Percentiles rank a stretch among this genome's conserved stretches.
phyloP scores from a whole-genome alignment of 345 rosid species.

The Turritis glabra region DNA sequence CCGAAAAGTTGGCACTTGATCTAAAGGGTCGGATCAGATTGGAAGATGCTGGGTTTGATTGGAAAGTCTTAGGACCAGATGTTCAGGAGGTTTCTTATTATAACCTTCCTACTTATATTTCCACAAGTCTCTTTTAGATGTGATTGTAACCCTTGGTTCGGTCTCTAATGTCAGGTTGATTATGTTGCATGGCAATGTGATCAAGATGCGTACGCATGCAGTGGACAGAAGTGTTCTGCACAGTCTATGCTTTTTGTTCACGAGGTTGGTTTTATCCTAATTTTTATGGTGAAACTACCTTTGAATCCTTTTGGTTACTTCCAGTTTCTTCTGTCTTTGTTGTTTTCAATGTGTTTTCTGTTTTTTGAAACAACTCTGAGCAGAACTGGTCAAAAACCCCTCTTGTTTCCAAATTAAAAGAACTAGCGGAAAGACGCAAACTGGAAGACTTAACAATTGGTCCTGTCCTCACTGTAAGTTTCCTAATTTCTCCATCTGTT shows the following conservation, averaged over 20 bases:
- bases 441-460: constrained; percentile 88
- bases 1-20: constrained; percentile 92
- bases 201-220: constrained; percentile 98
- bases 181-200: constrained; percentile 98
- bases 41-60: constrained; percentile 99
- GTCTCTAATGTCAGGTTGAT: constrained; percentile 63
- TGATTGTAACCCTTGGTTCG: neutral
- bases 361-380: neutral
- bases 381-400: constrained; percentile 83
- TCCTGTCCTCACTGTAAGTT: constrained; percentile 92
- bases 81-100: constrained; percentile 70
- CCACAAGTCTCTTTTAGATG: neutral
- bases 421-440: constrained; percentile 86
- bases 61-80: constrained; percentile 98
- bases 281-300: constrained; percentile 4
- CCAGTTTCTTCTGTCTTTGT: constrained; percentile 5
- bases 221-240: constrained; percentile 98
- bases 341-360: constrained; percentile 1
- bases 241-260: constrained; percentile 95
- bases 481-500: constrained; percentile 13
- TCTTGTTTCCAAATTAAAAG: constrained; percentile 68
- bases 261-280: constrained; percentile 57
- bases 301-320: constrained; percentile 16
- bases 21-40: constrained; percentile 83
- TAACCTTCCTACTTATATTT: neutral